Evolutionary conservation across 1,139 yeast genomes (phyloP).

Genomic region (Yamadazyma sp.): DNA sequence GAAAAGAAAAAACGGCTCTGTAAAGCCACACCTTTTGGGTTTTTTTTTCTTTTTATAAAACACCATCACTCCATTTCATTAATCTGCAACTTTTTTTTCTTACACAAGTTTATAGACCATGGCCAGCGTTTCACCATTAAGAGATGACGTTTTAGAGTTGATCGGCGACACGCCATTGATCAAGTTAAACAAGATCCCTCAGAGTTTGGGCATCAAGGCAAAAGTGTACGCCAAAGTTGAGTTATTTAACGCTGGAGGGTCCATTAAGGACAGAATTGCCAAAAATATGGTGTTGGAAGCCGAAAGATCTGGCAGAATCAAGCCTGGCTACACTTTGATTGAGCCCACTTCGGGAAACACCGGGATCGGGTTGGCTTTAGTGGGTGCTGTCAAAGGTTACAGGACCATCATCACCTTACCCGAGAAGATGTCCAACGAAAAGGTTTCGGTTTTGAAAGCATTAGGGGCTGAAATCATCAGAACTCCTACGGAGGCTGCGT

Average conservation of each 20-base stretch:
- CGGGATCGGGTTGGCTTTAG: constrained; percentile 85
- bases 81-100: background rate
- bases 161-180: constrained; percentile 87
- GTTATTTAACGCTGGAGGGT: constrained; percentile 69
- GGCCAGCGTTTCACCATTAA: constrained; percentile 31
- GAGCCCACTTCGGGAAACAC: constrained; percentile 91
- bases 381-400: constrained; percentile 86
- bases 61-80: background rate
- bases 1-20: too few relatives aligned
- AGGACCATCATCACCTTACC: constrained; percentile 87
- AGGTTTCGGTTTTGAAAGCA: constrained; percentile 84
- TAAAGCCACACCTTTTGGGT: too few relatives aligned
- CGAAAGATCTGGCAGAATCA: constrained; percentile 73
- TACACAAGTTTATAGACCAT: constrained; percentile 4
- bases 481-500: constrained; percentile 92
- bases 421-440: constrained; percentile 91
- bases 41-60: too few relatives aligned
- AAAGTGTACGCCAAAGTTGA: constrained; percentile 60
- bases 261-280: constrained; percentile 67
- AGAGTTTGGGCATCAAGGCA: constrained; percentile 72
- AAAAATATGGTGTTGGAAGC: constrained; percentile 79
- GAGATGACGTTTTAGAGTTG: constrained; percentile 53
- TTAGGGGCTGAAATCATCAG: constrained; percentile 89
- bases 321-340: constrained; percentile 82
- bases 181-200: constrained; percentile 73